Evolutionary conservation across 495 filamentous ascomycete species (phyloP).

Genomic region (Podospora appendiculata): DNA sequence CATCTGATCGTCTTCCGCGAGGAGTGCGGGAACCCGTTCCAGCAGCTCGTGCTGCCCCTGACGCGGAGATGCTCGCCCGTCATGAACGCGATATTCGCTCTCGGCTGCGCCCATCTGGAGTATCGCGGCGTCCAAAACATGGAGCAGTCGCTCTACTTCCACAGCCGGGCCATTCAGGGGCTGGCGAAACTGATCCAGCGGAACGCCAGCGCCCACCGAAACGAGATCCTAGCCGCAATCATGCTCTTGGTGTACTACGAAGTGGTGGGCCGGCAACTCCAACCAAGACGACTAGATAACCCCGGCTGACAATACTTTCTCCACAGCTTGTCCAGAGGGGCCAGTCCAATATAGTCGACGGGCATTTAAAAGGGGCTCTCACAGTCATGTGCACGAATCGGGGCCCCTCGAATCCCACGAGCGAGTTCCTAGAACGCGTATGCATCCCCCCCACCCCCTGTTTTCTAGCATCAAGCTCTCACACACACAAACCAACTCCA

Average conservation of each 20-base stretch:
- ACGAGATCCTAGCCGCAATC: slow-evolving; percentile 53
- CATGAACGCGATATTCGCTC: slow-evolving; percentile 51
- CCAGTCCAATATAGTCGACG: slow-evolving; percentile 48
- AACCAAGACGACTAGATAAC: background rate
- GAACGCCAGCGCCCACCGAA: slow-evolving; percentile 39
- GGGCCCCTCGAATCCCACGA: slow-evolving; percentile 40
- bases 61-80: slow-evolving; percentile 44
- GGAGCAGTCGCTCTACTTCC: slow-evolving; percentile 52
- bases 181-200: slow-evolving; percentile 50
- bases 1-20: slow-evolving; percentile 58
- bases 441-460: slow-evolving; percentile 8
- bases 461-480: background rate
- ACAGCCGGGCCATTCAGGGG: slow-evolving; percentile 50
- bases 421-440: slow-evolving; percentile 51
- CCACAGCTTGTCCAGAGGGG: slow-evolving; percentile 51
- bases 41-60: slow-evolving; percentile 52
- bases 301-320: background rate
- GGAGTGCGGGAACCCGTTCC: slow-evolving; percentile 54
- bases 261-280: slow-evolving; percentile 36
- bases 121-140: slow-evolving; percentile 46
- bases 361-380: slow-evolving; percentile 52
- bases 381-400: slow-evolving; percentile 47
- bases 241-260: slow-evolving; percentile 59
- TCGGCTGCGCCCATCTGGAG: slow-evolving; percentile 52
- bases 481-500: too few relatives aligned